Percentiles rank a stretch among this genome's conserved stretches.
Evolutionary conservation across 352 stramenopile genomes (phyloP).

Genomic region (Phytophthora sansomeana): DNA sequence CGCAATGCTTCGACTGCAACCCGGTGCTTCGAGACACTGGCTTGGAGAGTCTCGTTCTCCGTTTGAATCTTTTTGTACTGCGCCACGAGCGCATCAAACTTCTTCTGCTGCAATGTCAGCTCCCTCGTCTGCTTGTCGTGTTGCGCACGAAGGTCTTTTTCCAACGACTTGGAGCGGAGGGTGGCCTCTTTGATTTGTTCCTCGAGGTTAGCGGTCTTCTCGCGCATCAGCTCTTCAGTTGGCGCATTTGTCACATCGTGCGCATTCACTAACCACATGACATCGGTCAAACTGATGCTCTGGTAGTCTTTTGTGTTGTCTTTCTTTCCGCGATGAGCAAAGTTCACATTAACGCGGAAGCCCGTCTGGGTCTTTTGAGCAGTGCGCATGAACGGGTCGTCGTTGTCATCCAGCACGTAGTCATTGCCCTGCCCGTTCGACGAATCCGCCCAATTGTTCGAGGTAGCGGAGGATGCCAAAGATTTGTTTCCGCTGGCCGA

Average conservation of each 20-base stretch:
- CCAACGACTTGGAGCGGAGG: constrained; percentile 65
- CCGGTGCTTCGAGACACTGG: constrained; percentile 66
- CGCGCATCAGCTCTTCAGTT: constrained; percentile 86
- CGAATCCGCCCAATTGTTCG: constrained; percentile 65
- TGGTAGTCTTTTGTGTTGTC: constrained; percentile 92
- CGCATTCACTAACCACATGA: constrained; percentile 88
- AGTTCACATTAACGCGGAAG: constrained; percentile 89
- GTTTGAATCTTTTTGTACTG: constrained; percentile 85
- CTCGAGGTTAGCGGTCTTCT: constrained; percentile 90
- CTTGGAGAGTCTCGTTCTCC: constrained; percentile 85
- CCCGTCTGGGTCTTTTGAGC: constrained; percentile 87
- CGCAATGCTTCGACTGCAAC: constrained; percentile 76
- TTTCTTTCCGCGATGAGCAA: constrained; percentile 80
- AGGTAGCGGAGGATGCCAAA: constrained; percentile 44
- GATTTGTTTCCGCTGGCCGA: constrained; percentile 49
- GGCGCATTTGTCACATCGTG: constrained; percentile 74
- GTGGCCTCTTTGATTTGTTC: constrained; percentile 90
- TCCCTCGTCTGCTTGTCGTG: constrained; percentile 84
- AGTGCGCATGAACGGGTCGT: constrained; percentile 88
- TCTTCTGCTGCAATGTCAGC: constrained; percentile 76
- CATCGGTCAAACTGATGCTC: constrained; percentile 82
- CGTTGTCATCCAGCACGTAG: constrained; percentile 64
- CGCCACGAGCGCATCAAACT: constrained; percentile 77
- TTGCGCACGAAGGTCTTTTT: constrained; percentile 75
- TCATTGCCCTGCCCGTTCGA: constrained; percentile 41